Base-by-base conservation (phyloP, 1,284 basidiomycete species). In the Termitomyces sp. region DNA sequence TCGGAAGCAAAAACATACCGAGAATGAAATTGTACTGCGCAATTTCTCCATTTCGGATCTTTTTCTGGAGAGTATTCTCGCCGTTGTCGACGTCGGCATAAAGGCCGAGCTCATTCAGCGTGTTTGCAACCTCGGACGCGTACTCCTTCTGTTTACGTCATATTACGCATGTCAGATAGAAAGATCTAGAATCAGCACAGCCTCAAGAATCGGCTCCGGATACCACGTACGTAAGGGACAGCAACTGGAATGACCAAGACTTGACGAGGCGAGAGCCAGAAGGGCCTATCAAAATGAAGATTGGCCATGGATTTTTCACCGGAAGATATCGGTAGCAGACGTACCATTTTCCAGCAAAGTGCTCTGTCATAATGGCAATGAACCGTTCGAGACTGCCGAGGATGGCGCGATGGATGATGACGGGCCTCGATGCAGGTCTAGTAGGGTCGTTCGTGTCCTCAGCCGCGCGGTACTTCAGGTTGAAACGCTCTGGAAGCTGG, bases 331-430 rank as follows among this genome's bases (percentile, higher is more conserved):
- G 39, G 28, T 26, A 5, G 37, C 26, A 16, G 16, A 66, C 80
- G 52, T 57, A 90, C 95, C 96, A 99, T 75, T 97, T 97, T 31
- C 97, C 97, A 41, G 84, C 95, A 67, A 94, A 96, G 68, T 97
- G 94, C 71, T 99, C 97, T 3, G 93, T 98, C 59, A 96, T 86
- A 65, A 99, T 98, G 38, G 93, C 96, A 54, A 97, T 93, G 74
- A 99, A 99, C 0, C 97, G 80, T 72, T 99, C 97, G 34, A 99
- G 68, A 65, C 88, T 93, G 44, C 97, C 97, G 58, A 99, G 71
- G 67, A 99, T 94, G 3, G 97, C 97, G 57, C 97, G 90, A 72
- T 99, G 97, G 63, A 99, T 97, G 79, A 99, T 98, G 62, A 99
- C 96, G 4, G 97, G 97, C 45, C 95, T 77, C 35, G 80, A 73